Base-by-base conservation (phyloP, 148 eudicot genomes). In the Persicaria tinctoria region DNA sequence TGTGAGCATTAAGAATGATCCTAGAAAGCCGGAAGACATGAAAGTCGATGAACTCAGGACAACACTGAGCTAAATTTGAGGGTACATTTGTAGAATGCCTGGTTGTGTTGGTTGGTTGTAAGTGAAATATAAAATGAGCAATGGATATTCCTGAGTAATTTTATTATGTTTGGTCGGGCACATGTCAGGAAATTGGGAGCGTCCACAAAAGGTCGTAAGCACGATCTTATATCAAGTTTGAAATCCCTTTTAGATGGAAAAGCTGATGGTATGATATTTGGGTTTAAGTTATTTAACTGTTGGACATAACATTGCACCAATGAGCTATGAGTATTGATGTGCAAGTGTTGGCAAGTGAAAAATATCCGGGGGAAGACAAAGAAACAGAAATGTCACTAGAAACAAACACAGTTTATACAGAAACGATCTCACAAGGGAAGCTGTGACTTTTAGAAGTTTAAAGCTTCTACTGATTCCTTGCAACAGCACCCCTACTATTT, bases 171-270 rank as follows among this genome's bases (percentile, higher is more conserved):
- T 41, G 70, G 41, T 3, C 2, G 38, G 82, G 76, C 32, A 27
- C 32, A 27, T 27, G 32, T 27, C 78, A 91, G 97, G 85, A 83
- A 82, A 76, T 74, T 77, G 49, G 98, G 98, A 59, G 81, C 86
- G 59, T 81, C 95, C 4, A 76, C 84, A 32, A 88, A 85, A 86
- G 98, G 95, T 74, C 77, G 88, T 70, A 93, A 93, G 68, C 80
- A 76, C 47, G 95, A 91, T 81, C 93, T 89, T 64, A 79, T 88
- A 68, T 79, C 89, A 76, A 77, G 91, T 5, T 85, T 91, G 80
- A 88, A 80, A 84, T 77, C 63, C 69, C 78, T 77, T 74, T 70
- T 87, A 76, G 83, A 76, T 46, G 60, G 71, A 27, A 78, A 81
- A 68, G 54, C 62, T 10, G 82, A 88, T 72, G 97, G 98, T 93